Conservation (phyloP, 148 eudicot genomes). For the Cornus florida region DNA sequence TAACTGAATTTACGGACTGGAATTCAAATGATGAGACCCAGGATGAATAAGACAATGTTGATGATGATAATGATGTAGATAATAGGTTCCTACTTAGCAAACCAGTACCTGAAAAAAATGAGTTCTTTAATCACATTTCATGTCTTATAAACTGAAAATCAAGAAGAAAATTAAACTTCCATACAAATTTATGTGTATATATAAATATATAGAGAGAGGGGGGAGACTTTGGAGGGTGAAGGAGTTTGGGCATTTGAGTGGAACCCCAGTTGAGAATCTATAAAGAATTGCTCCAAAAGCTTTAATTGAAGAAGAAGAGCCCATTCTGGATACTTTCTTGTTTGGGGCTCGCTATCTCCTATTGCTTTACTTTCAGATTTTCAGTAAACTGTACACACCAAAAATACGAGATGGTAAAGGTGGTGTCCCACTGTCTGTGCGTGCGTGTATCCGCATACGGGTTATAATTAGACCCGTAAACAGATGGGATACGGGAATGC, state of each 20-base stretch:
- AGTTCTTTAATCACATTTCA: background rate
- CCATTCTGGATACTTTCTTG: background rate
- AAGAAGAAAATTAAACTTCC: background rate
- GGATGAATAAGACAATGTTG: slow-evolving; percentile 20
- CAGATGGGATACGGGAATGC: no score
- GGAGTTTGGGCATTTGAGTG: slow-evolving; percentile 22
- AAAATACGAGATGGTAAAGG: no score
- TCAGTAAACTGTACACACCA: background rate
- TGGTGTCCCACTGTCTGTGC: no score
- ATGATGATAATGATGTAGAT: slow-evolving; percentile 26
- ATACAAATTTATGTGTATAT: background rate
- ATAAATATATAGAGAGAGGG: background rate
- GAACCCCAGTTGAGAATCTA: slow-evolving; percentile 37
- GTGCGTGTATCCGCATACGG: no score
- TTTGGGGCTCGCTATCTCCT: background rate
- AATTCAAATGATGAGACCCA: slow-evolving; percentile 28
- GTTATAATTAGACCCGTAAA: no score
- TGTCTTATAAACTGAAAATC: background rate
- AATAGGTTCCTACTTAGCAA: slow-evolving; percentile 32
- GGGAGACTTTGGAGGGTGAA: slow-evolving; percentile 26
- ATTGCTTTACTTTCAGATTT: background rate
- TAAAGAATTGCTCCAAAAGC: slow-evolving; percentile 35
- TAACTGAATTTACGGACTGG: slow-evolving; percentile 23
- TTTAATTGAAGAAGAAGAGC: slow-evolving; percentile 35
- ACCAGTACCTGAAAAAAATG: slow-evolving; percentile 32